Evolutionary conservation across 345 rosid genomes (phyloP).

Genomic region (Gynandropsis gynandra): DNA sequence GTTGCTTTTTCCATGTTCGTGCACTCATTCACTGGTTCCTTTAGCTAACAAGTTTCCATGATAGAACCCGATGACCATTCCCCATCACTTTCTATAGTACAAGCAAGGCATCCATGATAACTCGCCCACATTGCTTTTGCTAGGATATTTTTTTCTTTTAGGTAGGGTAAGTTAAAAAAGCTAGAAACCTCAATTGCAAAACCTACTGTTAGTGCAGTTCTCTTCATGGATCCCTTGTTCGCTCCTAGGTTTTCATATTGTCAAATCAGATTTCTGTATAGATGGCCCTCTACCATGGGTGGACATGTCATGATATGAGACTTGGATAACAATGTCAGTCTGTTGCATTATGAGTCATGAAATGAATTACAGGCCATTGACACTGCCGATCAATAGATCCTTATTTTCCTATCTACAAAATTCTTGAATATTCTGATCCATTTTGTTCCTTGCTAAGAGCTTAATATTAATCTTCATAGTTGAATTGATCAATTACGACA

Average conservation of each 20-base stretch:
- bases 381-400: too few relatives aligned
- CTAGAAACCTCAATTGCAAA: slow-evolving; percentile 17
- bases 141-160: slow-evolving; percentile 19
- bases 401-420: too few relatives aligned
- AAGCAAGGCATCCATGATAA: slow-evolving; percentile 45
- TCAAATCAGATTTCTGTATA: slow-evolving; percentile 10
- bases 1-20: slow-evolving; percentile 9
- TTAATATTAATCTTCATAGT: too few relatives aligned
- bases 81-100: slow-evolving; percentile 55
- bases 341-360: too few relatives aligned
- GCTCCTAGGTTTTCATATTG: slow-evolving; percentile 30
- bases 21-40: slow-evolving; percentile 26
- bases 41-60: slow-evolving; percentile 33
- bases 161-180: not conserved
- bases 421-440: too few relatives aligned
- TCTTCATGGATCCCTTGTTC: not conserved
- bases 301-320: too few relatives aligned
- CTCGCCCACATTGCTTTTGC: slow-evolving; percentile 19
- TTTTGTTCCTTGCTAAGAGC: too few relatives aligned
- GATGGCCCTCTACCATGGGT: too few relatives aligned
- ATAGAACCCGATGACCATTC: slow-evolving; percentile 27
- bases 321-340: too few relatives aligned
- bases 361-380: too few relatives aligned
- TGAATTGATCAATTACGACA: too few relatives aligned
- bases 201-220: slow-evolving; percentile 28